These are phyloP conservation scores for Myxozyma sirexii DNA, from an alignment of 805 yeast genomes.

Conservation along the genomic window DNA sequence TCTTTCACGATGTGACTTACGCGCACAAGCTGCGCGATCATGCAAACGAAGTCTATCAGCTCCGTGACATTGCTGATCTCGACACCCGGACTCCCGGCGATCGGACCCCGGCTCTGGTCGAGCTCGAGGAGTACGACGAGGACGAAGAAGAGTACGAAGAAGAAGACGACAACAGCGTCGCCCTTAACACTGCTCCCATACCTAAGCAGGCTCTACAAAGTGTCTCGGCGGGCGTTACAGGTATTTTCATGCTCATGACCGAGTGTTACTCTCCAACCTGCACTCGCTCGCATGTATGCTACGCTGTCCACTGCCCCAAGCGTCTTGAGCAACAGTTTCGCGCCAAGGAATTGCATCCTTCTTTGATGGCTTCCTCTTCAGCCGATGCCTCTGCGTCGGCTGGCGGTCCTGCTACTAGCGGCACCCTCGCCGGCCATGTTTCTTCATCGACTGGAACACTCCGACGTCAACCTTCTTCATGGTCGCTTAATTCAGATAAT, in stretches of 20 bases:
- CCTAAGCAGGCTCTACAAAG: conserved; percentile 30
- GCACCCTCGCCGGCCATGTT: neutral
- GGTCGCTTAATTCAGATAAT: conserved; percentile 51
- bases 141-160: conserved; percentile 7
- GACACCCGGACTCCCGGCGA: conserved; percentile 14
- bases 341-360: conserved; percentile 50
- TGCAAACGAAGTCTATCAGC: conserved; percentile 81
- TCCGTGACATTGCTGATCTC: conserved; percentile 43
- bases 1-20: conserved; percentile 93
- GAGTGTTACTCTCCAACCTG: conserved; percentile 98
- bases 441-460: conserved; percentile 44
- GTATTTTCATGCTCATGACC: conserved; percentile 88
- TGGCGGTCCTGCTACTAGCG: neutral
- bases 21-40: conserved; percentile 92
- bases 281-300: conserved; percentile 82
- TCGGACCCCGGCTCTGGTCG: conserved; percentile 21
- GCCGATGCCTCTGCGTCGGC: conserved; percentile 3
- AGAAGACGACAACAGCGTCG: neutral
- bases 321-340: conserved; percentile 95
- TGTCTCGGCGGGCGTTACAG: conserved; percentile 52
- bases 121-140: conserved; percentile 16
- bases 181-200: conserved; percentile 6
- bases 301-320: conserved; percentile 95
- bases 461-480: conserved; percentile 22
- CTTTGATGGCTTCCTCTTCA: conserved; percentile 3